phyloP scores from a whole-genome alignment of 805 yeast species.

The Schwanniomyces occidentalis region DNA sequence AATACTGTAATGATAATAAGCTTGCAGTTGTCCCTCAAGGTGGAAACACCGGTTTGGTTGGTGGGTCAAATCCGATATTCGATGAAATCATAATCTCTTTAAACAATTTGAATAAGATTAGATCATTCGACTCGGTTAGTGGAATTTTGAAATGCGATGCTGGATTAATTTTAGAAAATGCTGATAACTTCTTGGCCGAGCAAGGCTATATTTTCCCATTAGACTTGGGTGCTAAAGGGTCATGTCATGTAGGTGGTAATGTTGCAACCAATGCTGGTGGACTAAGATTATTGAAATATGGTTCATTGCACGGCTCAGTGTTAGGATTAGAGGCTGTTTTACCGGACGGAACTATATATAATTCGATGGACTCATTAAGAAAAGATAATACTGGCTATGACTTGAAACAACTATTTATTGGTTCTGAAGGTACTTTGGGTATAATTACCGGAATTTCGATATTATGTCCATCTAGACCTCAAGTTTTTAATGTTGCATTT shows the following conservation, averaged over 20 bases:
- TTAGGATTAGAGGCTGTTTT: slow-evolving; percentile 91
- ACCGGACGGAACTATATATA: slow-evolving; percentile 80
- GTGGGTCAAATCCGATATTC: slow-evolving; percentile 90
- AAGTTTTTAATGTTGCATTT: slow-evolving; percentile 83
- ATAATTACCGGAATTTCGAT: slow-evolving; percentile 87
- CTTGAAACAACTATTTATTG: slow-evolving; percentile 87
- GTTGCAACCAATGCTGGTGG: slow-evolving; percentile 98
- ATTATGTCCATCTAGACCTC: slow-evolving; percentile 86
- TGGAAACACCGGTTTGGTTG: slow-evolving; percentile 95
- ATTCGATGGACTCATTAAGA: slow-evolving; percentile 81
- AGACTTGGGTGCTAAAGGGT: slow-evolving; percentile 95
- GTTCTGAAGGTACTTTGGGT: slow-evolving; percentile 92
- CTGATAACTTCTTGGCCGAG: slow-evolving; percentile 75
- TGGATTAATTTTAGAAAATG: slow-evolving; percentile 84
- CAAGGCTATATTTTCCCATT: slow-evolving; percentile 89
- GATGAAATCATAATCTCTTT: slow-evolving; percentile 83
- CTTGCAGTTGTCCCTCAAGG: slow-evolving; percentile 95
- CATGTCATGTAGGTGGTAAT: slow-evolving; percentile 93
- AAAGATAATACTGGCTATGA: slow-evolving; percentile 97
- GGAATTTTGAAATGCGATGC: slow-evolving; percentile 91
- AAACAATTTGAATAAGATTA: slow-evolving; percentile 68
- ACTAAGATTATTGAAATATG: slow-evolving; percentile 79
- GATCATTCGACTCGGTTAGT: slow-evolving; percentile 77
- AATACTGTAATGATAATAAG: slow-evolving; percentile 73
- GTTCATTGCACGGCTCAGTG: slow-evolving; percentile 89